phyloP scores from a whole-genome alignment of 2,329 filamentous ascomycete species.

The Bipolaris cookei region DNA sequence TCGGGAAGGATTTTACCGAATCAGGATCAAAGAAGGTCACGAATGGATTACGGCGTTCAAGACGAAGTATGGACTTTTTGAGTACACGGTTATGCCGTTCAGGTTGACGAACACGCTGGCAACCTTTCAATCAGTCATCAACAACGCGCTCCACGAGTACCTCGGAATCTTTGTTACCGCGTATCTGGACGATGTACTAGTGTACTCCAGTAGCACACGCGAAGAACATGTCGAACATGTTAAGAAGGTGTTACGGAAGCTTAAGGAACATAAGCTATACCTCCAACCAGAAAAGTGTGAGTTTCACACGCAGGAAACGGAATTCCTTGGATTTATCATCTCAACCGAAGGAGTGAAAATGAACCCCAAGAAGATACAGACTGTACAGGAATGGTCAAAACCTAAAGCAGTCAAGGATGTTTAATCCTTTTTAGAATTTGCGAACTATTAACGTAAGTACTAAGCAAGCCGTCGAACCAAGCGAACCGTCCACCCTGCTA shows the following conservation, averaged over 20 bases:
- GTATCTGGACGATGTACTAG: background rate
- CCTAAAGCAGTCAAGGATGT: too few species aligned
- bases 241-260: background rate
- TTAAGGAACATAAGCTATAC: background rate
- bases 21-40: background rate
- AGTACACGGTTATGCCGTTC: background rate
- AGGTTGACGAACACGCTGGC: background rate
- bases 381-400: too few species aligned
- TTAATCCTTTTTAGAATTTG: too few species aligned
- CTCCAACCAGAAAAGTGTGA: background rate
- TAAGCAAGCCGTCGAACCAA: too few species aligned
- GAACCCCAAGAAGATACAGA: slow-evolving; percentile 31
- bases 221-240: background rate
- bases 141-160: background rate
- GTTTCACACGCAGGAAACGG: slow-evolving; percentile 35
- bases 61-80: background rate
- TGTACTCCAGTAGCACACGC: background rate
- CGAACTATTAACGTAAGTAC: too few species aligned
- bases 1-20: background rate
- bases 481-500: too few species aligned
- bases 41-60: background rate
- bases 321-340: slow-evolving; percentile 20
- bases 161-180: background rate
- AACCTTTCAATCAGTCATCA: too few species aligned
- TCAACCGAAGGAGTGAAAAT: slow-evolving; percentile 30